Base-by-base conservation (phyloP, 2,329 filamentous ascomycete genomes). In the Phialemonium atrogriseum region DNA sequence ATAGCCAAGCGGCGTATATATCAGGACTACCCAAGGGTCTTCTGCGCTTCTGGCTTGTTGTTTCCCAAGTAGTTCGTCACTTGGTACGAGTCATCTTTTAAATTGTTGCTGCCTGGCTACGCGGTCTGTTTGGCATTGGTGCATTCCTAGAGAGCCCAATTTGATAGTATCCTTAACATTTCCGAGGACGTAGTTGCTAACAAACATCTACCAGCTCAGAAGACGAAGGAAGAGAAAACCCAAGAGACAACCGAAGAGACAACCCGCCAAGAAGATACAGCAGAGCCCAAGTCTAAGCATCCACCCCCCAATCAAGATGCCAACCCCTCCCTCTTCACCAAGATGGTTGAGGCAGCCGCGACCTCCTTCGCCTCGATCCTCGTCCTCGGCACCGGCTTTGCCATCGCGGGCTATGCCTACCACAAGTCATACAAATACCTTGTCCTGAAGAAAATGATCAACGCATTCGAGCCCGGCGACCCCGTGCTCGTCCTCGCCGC, bases 401-500 rank as follows among this genome's bases (percentile, higher is more conserved):
- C 64, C 26, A 46, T 71, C 15, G 82, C 84, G 6, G 85, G 80
- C 15, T 89, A 84, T 54, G 68, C 70, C 28, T 93, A 91, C 52
- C 84, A 91, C 55, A 77, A 72, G 47, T 76, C 73, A 52, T 96
- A 98, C 72, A 98, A 98, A 62, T 71, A 80, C 58, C 61, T 94
- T 34, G 86, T 96, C 17, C 64, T 96, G n/a, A 64, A 78, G 42
- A 98, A 98, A 60, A 96, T 98, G 68, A 76, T 84, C 43, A 81
- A 83, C 46, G 91, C 91, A 15, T 98, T 98, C 56, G 71, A 82
- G 36, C 87, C 88, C 2, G 91, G 91, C 9, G 91, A 98, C 52
- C 88, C 87, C 1, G 86, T 89, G 16, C 73, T 89, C 12, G 88
- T 84, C 35, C 64, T 94, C 27, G 86, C 86, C 3, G 80, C 82